Percentiles rank a stretch among this genome's conserved stretches.
Evolutionary conservation across 2,329 filamentous ascomycete genomes (phyloP).

Genomic region (Aureobasidium melanogenum): DNA sequence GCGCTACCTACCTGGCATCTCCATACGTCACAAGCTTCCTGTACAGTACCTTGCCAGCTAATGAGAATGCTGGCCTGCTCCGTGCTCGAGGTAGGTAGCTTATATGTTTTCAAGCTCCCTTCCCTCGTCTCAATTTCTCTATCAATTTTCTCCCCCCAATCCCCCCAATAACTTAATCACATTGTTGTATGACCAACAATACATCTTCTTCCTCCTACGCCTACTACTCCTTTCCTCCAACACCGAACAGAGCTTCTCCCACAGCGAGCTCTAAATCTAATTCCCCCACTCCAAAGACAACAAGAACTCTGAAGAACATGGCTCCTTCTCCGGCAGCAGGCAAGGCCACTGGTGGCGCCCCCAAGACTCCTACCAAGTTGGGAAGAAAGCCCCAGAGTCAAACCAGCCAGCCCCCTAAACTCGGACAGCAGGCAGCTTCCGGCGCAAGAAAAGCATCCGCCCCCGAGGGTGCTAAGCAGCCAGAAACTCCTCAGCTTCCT

Average conservation of each 20-base stretch:
- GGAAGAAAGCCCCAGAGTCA: constrained; percentile 35
- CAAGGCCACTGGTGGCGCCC: constrained; percentile 35
- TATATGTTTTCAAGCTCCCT: constrained; percentile 9
- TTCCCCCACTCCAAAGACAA: constrained; percentile 21
- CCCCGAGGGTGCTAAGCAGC: constrained; percentile 21
- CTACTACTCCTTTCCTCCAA: constrained; percentile 44
- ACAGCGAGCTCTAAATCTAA: constrained; percentile 23
- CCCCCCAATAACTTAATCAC: constrained; percentile 12
- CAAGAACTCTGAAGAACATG: constrained; percentile 29
- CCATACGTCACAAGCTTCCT: constrained; percentile 6
- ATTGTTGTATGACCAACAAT: constrained; percentile 39
- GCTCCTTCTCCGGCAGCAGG: constrained; percentile 43
- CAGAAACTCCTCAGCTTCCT: constrained; percentile 21
- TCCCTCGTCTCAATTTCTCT: constrained; percentile 6
- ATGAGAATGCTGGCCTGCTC: neutral
- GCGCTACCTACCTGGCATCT: constrained; percentile 10
- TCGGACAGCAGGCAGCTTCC: constrained; percentile 30
- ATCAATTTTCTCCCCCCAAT: constrained; percentile 9
- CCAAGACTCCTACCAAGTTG: constrained; percentile 45
- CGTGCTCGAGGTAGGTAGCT: constrained; percentile 7
- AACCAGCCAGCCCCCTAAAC: constrained; percentile 28
- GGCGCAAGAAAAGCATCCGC: constrained; percentile 18
- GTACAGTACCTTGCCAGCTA: neutral
- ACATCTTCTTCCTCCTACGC: constrained; percentile 35
- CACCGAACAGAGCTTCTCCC: constrained; percentile 36